These are phyloP conservation scores for Proliferodiscus dingleyae DNA, from an alignment of 2,329 filamentous ascomycete genomes.

Conservation along the genomic window DNA sequence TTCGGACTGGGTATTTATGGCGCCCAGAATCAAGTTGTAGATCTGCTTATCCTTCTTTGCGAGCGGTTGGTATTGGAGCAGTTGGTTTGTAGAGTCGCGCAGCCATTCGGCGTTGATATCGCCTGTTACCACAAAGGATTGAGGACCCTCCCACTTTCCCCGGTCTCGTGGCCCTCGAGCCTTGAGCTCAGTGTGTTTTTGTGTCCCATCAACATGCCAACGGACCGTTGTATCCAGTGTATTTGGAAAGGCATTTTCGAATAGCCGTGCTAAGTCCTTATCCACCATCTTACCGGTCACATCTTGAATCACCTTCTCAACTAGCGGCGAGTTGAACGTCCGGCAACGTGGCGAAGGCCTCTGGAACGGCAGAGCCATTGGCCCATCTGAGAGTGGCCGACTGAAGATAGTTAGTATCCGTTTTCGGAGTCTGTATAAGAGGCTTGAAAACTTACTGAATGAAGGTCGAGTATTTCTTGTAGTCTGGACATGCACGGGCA, in stretches of 20 bases:
- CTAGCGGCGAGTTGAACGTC: constrained; percentile 80
- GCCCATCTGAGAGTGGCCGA: constrained; percentile 72
- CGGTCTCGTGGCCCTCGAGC: constrained; percentile 40
- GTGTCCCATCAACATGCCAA: constrained; percentile 59
- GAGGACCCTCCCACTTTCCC: constrained; percentile 73
- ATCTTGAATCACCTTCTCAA: constrained; percentile 83
- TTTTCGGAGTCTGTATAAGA: not conserved
- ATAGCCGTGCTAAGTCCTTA: constrained; percentile 82
- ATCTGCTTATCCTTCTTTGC: constrained; percentile 77
- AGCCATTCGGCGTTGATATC: constrained; percentile 94
- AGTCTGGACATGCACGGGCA: constrained; percentile 31
- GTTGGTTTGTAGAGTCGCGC: constrained; percentile 87
- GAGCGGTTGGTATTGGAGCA: constrained; percentile 82
- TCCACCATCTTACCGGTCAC: constrained; percentile 76
- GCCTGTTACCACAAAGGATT: constrained; percentile 90
- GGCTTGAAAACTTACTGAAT: constrained; percentile 25
- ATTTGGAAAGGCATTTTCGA: constrained; percentile 91
- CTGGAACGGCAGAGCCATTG: constrained; percentile 78
- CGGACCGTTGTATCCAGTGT: constrained; percentile 67
- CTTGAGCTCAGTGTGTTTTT: constrained; percentile 37
- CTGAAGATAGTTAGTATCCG: constrained; percentile 40
- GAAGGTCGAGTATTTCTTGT: constrained; percentile 31
- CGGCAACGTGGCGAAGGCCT: constrained; percentile 76
- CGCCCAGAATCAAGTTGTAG: constrained; percentile 76
- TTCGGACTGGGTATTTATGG: constrained; percentile 93